Evolutionary conservation across 257 asterid genomes (phyloP).

Genomic region (Striga asiatica): DNA sequence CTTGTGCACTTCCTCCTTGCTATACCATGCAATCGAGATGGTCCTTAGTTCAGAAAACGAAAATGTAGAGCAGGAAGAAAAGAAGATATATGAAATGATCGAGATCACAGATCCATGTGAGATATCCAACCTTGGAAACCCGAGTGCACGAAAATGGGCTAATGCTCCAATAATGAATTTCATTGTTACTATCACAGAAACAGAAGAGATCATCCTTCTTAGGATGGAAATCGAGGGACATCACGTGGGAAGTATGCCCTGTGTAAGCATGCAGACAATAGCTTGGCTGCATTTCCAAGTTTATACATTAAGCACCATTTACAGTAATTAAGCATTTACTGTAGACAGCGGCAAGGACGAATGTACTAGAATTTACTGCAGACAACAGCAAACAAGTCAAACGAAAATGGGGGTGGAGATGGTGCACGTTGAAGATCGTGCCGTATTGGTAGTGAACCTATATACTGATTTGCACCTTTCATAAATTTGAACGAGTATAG

Average conservation of each 20-base stretch:
- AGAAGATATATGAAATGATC: neutral
- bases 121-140: slow-evolving; percentile 53
- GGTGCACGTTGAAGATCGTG: no score
- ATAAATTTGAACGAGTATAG: no score
- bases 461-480: no score
- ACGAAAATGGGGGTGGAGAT: no score
- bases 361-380: no score
- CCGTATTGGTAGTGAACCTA: no score
- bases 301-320: no score
- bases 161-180: slow-evolving; percentile 68
- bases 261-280: slow-evolving; percentile 76
- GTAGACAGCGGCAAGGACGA: no score
- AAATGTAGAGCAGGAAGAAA: neutral
- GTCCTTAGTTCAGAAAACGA: slow-evolving; percentile 3
- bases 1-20: slow-evolving; percentile 98
- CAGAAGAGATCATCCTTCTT: slow-evolving; percentile 87
- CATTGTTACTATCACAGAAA: slow-evolving; percentile 74
- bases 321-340: no score
- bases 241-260: slow-evolving; percentile 58
- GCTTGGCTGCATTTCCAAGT: slow-evolving; percentile 92
- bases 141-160: slow-evolving; percentile 59
- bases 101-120: neutral
- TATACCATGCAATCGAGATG: slow-evolving; percentile 17
- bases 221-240: slow-evolving; percentile 95
- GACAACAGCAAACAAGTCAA: no score